Base-by-base conservation (phyloP, 2,329 filamentous ascomycete genomes). In the Penicillium decumbens region DNA sequence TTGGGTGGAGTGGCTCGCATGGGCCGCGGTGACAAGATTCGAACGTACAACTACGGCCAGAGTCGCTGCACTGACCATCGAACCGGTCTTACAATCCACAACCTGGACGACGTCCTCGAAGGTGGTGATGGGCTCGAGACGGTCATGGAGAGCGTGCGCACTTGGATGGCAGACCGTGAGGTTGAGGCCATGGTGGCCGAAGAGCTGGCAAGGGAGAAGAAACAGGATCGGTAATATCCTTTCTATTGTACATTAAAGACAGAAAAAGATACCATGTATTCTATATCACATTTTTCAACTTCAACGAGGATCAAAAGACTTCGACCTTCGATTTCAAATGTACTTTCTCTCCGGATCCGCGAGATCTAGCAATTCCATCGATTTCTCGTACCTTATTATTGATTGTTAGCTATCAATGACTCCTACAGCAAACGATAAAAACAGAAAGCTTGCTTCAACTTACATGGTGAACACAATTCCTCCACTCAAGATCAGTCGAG, bases 381-480 rank as follows among this genome's bases (percentile, higher is more conserved):
- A 88, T 80, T 96, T 96, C 76, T 97, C 92, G 69, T 96, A 93
- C 85, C 71, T 25, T 15, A 45, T 49, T 15, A 45, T 49, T 10
- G 13, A 47, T 25, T 6, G 45, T 50, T 12, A 41, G 53, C 57
- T 46, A 61, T 47, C 33, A 50, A 33, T 35, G 33, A 30, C 38
- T 30, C 41, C 30, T 10, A 20, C 45, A 24, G 25, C n/a, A 13
- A 29, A 35, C 25, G 25, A 25, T 7, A 6, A 6, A 42, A 28
- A 8, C 39, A n/a, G 33, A 15, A 33, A n/a, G 37, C 15, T 28
- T 35, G 40, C n/a, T 28, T 35, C 29, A 41, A 72, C 78, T 64
- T 72, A 85, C 82, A 97, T 95, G 20, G 93, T 95, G 66, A 98
- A 98, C 35, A 98, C 93, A 65, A 98, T 95, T 15, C 93, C 93